These are phyloP conservation scores for Cochlearia excelsa DNA, from an alignment of 345 rosid genomes.

Conservation along the genomic window DNA sequence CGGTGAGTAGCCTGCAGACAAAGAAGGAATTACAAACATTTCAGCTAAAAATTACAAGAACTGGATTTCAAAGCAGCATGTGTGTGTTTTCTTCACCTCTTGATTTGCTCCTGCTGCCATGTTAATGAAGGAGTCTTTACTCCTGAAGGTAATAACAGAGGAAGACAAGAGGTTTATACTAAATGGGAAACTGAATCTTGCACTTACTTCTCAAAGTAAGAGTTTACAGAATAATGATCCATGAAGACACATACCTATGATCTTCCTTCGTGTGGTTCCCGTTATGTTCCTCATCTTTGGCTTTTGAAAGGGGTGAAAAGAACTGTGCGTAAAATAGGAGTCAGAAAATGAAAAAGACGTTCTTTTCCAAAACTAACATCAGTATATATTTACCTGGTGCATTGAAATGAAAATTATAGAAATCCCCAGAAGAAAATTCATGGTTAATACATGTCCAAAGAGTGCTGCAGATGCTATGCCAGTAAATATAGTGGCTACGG, in stretches of 20 bases:
- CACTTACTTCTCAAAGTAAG: not conserved
- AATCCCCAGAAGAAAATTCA: conserved; percentile 88
- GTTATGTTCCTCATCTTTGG: conserved; percentile 62
- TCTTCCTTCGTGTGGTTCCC: conserved; percentile 47
- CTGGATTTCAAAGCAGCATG: not conserved
- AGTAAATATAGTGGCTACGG: conserved; percentile 96
- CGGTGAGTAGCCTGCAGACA: conserved; percentile 35
- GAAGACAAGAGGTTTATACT: not conserved
- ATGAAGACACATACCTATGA: conserved; percentile 46
- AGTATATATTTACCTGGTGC: conserved; percentile 71
- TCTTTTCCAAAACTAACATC: not conserved
- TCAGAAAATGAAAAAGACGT: not conserved
- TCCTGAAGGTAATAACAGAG: conserved; percentile 42
- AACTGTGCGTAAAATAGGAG: conserved; percentile 47
- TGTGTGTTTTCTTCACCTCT: conserved; percentile 48
- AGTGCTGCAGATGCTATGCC: conserved; percentile 89
- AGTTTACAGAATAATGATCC: not conserved
- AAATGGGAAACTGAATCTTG: not conserved
- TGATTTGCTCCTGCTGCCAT: conserved; percentile 91
- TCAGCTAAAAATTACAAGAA: conserved; percentile 7
- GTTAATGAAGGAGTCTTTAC: conserved; percentile 73
- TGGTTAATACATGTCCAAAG: conserved; percentile 89
- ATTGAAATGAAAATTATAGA: conserved; percentile 92
- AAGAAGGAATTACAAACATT: too few species aligned
- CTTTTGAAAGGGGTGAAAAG: conserved; percentile 85